Conservation (phyloP, 148 eudicot genomes). For the Hydrangea macrophylla region DNA sequence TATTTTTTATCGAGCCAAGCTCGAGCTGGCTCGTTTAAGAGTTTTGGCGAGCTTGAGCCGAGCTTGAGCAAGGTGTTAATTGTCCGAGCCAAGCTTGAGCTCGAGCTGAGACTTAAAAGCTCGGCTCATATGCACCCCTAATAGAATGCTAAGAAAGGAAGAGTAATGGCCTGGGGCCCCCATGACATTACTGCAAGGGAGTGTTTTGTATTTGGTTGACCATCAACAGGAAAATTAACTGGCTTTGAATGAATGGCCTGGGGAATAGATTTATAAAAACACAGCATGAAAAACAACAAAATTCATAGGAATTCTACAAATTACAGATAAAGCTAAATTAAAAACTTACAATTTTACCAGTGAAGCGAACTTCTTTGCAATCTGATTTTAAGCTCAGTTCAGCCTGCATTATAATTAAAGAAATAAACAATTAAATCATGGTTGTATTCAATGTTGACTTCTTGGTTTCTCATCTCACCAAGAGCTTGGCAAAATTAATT, state of each 20-base stretch:
- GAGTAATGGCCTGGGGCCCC: no score
- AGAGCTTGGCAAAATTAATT: neutral
- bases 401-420: conserved; percentile 45
- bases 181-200: neutral
- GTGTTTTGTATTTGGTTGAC: no score
- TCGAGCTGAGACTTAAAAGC: no score
- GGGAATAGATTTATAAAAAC: neutral
- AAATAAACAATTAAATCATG: conserved; percentile 8
- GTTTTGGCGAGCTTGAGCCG: no score
- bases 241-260: no score
- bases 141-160: no score
- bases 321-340: conserved; percentile 9
- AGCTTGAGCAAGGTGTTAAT: no score
- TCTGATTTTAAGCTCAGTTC: conserved; percentile 44
- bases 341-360: conserved; percentile 66
- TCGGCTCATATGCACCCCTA: no score
- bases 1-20: no score
- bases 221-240: no score
- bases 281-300: neutral
- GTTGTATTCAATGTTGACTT: neutral
- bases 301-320: neutral
- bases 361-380: conserved; percentile 64
- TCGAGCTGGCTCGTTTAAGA: no score
- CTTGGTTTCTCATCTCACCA: neutral
- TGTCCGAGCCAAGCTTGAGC: no score